Evolutionary conservation across 2,329 filamentous ascomycete species (phyloP), one percentile per base, ranked within the genome.

Genomic region (Cercospora sp.): DNA sequence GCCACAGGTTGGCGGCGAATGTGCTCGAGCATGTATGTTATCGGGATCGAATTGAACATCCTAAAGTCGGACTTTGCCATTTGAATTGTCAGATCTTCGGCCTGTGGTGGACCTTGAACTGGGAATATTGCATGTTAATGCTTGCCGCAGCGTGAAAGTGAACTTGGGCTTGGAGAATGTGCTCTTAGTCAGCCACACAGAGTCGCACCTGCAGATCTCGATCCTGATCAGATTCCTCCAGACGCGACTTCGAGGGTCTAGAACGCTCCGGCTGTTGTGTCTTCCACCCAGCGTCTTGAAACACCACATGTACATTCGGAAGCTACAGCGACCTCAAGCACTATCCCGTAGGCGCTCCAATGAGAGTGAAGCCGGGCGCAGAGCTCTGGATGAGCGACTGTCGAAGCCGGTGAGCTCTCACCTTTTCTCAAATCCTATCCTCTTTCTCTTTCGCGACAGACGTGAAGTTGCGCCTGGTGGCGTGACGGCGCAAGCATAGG

Each of bases 401-500:
- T 59, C 28, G 28, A 51, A 58, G 51, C 33, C 13, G n/a, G 51
- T 26, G 31, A 64, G 61, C 45, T 55, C 40, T 18, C 26, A 30
- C 53, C 53, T 30, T 58, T 51, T 26, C 45, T 51, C 45, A 51
- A 51, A 23, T 13, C 18, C 45, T 16, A 10, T 51, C 18, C 18
- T 51, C 45, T 5, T 16, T 51, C 9, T 51, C 20, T 13, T 13
- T 10, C 20, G 45, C 45, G 18, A 23, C 45, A 51, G 45, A 23
- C 18, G 20, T 51, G 45, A 51, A 26, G 18, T 51, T 23, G 18
- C 31, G 63, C 63, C 48, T 51, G 18, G 57, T 66, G 64, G 64
- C 64, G 60, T 66, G 42, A 55, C n/a, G 64, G 40, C 58, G 57
- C 36, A 33, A 42, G 18, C 55, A 5, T 58, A 36, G 40, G 18